Conservation (phyloP, 2,329 filamentous ascomycete species). For the Venturia pyrina region DNA sequence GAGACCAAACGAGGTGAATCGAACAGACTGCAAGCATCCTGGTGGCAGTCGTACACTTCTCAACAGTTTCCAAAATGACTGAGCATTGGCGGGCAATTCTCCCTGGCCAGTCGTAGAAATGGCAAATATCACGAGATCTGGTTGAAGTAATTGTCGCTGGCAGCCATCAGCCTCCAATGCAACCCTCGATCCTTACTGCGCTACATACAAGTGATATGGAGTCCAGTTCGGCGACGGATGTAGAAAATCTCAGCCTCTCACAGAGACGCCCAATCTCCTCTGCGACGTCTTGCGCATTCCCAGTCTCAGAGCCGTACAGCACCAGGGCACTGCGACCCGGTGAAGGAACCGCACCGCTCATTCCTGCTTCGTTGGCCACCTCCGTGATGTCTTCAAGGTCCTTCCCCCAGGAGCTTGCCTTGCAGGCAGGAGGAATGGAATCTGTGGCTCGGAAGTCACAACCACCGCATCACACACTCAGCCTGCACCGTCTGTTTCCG, state of each 20-base stretch:
- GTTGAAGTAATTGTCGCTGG: constrained; percentile 34
- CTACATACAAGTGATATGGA: constrained; percentile 59
- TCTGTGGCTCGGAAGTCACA: too few relatives aligned
- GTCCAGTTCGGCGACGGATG: constrained; percentile 68
- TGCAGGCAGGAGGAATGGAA: not conserved
- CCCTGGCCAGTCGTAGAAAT: constrained; percentile 92
- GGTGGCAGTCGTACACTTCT: constrained; percentile 67
- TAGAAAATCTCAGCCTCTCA: constrained; percentile 69
- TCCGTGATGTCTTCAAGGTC: not conserved
- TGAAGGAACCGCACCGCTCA: not conserved
- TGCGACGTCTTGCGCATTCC: constrained; percentile 85
- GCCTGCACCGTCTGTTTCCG: not conserved
- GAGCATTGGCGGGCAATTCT: constrained; percentile 77
- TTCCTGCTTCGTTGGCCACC: not conserved
- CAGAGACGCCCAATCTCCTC: constrained; percentile 67
- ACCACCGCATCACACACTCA: not conserved
- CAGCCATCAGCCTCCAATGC: not conserved
- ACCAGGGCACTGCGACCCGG: constrained; percentile 49
- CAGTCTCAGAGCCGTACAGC: constrained; percentile 90
- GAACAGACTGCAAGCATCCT: constrained; percentile 56
- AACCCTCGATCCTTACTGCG: not conserved
- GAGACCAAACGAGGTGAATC: constrained; percentile 79
- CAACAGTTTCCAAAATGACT: constrained; percentile 74
- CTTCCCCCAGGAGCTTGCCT: not conserved
- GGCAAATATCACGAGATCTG: constrained; percentile 61